Conservation (phyloP, 208 protist species). For the Leishmania lainsoni region DNA sequence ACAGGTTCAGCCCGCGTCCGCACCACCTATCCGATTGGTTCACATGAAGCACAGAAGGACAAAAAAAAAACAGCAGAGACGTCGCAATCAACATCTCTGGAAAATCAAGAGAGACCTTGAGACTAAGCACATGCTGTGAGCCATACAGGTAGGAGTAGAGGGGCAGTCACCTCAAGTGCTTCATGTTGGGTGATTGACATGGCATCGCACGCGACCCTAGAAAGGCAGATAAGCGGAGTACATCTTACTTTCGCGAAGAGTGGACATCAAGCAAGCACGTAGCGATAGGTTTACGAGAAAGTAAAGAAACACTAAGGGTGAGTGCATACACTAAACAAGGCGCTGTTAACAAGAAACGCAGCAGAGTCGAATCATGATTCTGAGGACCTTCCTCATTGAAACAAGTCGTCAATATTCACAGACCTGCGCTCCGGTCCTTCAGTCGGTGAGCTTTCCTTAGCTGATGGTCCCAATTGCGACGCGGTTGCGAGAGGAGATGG, state of each 20-base stretch:
- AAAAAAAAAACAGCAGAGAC: background rate
- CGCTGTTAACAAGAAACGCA: background rate
- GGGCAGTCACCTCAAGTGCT: background rate
- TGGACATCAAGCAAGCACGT: background rate
- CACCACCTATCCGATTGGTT: background rate
- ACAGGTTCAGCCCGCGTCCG: too few relatives aligned
- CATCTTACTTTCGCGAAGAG: background rate
- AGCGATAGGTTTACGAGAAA: background rate
- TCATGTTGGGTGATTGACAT: background rate
- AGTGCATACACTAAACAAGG: background rate
- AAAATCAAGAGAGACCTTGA: background rate
- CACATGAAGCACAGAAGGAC: background rate
- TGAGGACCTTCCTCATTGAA: slow-evolving; percentile 6
- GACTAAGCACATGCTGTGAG: background rate
- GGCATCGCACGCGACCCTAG: background rate
- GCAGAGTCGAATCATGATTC: background rate
- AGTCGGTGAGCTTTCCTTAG: background rate
- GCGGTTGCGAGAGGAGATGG: background rate
- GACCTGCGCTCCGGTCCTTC: background rate
- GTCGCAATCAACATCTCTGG: background rate
- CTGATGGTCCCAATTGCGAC: background rate
- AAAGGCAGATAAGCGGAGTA: background rate
- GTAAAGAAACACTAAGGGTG: background rate
- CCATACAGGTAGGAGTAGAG: background rate
- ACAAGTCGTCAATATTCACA: slow-evolving; percentile 45